Evolutionary conservation across 78 protist genomes (phyloP), one percentile per base, ranked within the genome.

Genomic region (Polysphondylium violaceum): DNA sequence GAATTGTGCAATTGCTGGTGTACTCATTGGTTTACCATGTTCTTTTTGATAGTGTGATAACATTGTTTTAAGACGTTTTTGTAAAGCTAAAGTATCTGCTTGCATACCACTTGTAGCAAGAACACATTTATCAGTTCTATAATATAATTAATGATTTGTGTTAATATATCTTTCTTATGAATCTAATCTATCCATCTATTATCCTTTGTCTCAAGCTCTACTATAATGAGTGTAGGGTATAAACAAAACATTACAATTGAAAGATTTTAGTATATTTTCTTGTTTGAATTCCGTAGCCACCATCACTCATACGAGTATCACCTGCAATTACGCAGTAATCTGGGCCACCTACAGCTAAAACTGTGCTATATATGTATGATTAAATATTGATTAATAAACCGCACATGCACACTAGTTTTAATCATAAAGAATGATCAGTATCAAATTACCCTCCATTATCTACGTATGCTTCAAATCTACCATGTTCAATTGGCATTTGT

Each of bases 311-410:
- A 43, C 99, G 96, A 17, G 99, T 98, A 92, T 99, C 99, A 11
- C 97, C 99, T 25, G 99, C 99, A 27, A 98, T 72, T 16, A 99
- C 83, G 64, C 94, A 93, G 47, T 91, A 99, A 93, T 98, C 99
- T 2, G 74, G 76, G 35, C 99, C 99, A 2, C 97, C 96, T 47
- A 99, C 72, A 21, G 98, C 99, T 16, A 97, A 21, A 9, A 83
- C 88, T 14, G 98, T 96, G 31, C 99, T 94, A 59, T 36, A 64
- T 43, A 23, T 44, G 12, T n/a, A 21, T 73, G 8, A 14, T 14
- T 8, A n/a, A 16, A 25, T 0, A 21, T 16, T 1, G 17, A 0
- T 41, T 33, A 25, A 2, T 2, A 50, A 0, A 50, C 53, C 11
- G 11, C 53, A 47, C 56, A 50, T 2, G 17, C 56, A 50, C 56